Evolutionary conservation across 2,329 filamentous ascomycete genomes (phyloP).

Genomic region (Mycosphaerella sp.): DNA sequence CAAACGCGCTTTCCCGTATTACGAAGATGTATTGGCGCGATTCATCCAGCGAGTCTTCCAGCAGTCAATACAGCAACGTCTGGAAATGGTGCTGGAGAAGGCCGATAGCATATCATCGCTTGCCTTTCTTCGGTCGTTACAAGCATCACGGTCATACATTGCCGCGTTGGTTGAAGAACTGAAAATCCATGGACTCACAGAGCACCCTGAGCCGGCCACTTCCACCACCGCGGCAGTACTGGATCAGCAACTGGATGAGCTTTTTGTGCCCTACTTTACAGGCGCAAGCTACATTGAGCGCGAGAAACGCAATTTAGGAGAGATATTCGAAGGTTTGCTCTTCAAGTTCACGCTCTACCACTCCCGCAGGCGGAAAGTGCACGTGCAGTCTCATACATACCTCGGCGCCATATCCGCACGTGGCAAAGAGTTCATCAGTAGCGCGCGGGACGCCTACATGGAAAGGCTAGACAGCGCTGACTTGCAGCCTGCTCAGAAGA

Average conservation of each 20-base stretch:
- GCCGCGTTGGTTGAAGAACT: conserved; percentile 82
- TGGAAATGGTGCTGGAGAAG: conserved; percentile 95
- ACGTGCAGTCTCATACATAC: conserved; percentile 61
- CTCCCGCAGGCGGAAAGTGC: conserved; percentile 75
- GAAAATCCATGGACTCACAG: conserved; percentile 88
- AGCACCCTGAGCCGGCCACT: conserved; percentile 86
- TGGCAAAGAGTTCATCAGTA: conserved; percentile 78
- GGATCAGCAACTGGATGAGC: conserved; percentile 61
- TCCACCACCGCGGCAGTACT: conserved; percentile 68
- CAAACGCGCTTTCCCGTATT: conserved; percentile 90
- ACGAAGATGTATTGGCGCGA: conserved; percentile 85
- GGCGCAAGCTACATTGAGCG: conserved; percentile 60
- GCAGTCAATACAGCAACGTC: conserved; percentile 90
- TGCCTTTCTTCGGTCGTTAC: conserved; percentile 82
- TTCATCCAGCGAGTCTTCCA: conserved; percentile 96
- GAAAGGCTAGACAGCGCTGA: conserved; percentile 84
- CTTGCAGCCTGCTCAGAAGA: conserved; percentile 77
- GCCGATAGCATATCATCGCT: conserved; percentile 85
- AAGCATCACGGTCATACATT: conserved; percentile 86
- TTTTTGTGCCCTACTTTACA: conserved; percentile 60
- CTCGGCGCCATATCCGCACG: conserved; percentile 88
- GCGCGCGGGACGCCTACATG: conserved; percentile 85
- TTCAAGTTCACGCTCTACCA: conserved; percentile 99
- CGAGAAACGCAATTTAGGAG: conserved; percentile 63
- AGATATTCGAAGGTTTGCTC: conserved; percentile 80